Conservation (phyloP, 2,329 filamentous ascomycete species). For the Pseudocercospora crystallina region DNA sequence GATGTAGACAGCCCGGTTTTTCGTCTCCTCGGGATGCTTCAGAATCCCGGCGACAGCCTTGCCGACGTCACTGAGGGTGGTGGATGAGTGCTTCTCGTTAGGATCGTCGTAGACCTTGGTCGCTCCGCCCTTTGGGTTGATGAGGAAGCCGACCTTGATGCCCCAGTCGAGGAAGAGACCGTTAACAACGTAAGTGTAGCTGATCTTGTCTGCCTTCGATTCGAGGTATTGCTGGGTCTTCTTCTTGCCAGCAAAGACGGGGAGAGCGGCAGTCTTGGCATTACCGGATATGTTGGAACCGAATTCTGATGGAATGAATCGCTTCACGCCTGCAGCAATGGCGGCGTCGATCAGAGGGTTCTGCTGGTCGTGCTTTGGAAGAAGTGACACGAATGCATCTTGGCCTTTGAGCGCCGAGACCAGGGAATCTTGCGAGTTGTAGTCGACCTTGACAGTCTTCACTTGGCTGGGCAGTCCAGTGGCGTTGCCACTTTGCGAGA, state of each 20-base stretch:
- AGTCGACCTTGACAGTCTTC: slow-evolving; percentile 45
- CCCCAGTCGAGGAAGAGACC: slow-evolving; percentile 40
- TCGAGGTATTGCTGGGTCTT: slow-evolving; percentile 38
- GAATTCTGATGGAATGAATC: slow-evolving; percentile 44
- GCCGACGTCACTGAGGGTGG: slow-evolving; percentile 34
- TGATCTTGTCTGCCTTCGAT: slow-evolving; percentile 30
- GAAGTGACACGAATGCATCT: slow-evolving; percentile 34
- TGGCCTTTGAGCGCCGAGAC: slow-evolving; percentile 37
- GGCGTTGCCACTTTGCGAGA: slow-evolving; percentile 46
- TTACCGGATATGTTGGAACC: slow-evolving; percentile 37
- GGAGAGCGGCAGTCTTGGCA: slow-evolving; percentile 31
- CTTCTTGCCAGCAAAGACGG: slow-evolving; percentile 40
- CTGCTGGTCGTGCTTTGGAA: slow-evolving; percentile 17
- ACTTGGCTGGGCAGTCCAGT: slow-evolving; percentile 42
- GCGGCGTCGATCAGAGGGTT: slow-evolving; percentile 42
- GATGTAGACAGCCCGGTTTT: slow-evolving; percentile 39
- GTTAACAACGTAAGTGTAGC: slow-evolving; percentile 37
- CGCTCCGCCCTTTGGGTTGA: slow-evolving; percentile 28
- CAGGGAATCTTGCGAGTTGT: slow-evolving; percentile 43
- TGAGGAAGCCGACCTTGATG: slow-evolving; percentile 32
- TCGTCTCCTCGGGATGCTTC: slow-evolving; percentile 35
- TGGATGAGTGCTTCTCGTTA: slow-evolving; percentile 34
- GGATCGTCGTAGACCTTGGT: slow-evolving; percentile 39
- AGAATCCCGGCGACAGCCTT: slow-evolving; percentile 37
- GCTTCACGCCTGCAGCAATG: slow-evolving; percentile 38